These are phyloP conservation scores for Gossypium longicalyx DNA, from an alignment of 345 rosid genomes.

Conservation along the genomic window DNA sequence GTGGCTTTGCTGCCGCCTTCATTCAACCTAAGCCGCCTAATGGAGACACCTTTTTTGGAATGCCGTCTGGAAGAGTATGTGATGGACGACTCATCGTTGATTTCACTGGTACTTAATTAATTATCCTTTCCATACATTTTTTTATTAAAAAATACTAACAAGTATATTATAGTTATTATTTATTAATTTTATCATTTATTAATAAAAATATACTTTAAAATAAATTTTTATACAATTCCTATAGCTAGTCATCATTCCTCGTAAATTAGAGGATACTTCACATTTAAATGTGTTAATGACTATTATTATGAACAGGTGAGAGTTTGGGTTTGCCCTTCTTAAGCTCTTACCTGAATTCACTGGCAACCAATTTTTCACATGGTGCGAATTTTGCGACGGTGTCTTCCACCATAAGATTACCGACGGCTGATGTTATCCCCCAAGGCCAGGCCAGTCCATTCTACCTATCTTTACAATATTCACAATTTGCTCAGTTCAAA, in stretches of 20 bases:
- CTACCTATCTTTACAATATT: conserved; percentile 34
- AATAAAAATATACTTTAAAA: no score
- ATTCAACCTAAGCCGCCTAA: conserved; percentile 27
- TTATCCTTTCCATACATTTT: neutral
- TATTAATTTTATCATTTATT: no score
- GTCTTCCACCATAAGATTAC: conserved; percentile 23
- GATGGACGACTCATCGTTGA: conserved; percentile 56
- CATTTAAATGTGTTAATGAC: neutral
- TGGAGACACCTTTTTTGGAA: conserved; percentile 35
- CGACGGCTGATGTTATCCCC: conserved; percentile 18
- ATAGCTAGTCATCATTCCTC: no score
- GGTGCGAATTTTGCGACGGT: conserved; percentile 39
- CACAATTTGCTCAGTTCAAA: conserved; percentile 45
- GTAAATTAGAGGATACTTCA: no score
- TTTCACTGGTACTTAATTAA: conserved; percentile 34
- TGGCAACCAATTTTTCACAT: conserved; percentile 26
- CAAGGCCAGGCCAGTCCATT: conserved; percentile 36
- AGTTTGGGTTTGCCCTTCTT: conserved; percentile 25
- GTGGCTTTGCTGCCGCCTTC: conserved; percentile 43
- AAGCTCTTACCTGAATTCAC: conserved; percentile 30
- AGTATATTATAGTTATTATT: no score
- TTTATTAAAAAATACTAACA: no score
- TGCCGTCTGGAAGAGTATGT: conserved; percentile 40
- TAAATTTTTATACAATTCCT: no score
- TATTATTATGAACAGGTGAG: conserved; percentile 13